Percentiles rank a stretch among this genome's conserved stretches.
phyloP scores from a whole-genome alignment of 78 protist species.

The Ministeria vibrans region DNA sequence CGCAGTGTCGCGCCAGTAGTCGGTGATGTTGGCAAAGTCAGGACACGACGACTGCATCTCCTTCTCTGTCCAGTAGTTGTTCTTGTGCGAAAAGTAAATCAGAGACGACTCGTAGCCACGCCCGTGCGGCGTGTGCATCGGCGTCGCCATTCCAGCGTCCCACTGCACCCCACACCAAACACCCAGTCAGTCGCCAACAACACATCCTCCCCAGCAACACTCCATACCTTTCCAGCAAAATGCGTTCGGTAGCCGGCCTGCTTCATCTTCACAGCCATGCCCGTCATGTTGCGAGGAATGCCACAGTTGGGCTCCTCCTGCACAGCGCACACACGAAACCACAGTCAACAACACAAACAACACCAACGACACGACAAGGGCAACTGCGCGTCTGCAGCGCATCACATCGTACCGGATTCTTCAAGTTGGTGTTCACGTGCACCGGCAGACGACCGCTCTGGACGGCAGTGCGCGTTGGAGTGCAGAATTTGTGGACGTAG shows the following conservation, averaged over 20 bases:
- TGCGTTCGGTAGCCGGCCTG: conserved; percentile 28
- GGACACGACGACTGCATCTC: too few relatives aligned
- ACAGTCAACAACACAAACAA: too few relatives aligned
- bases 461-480: conserved; percentile 22
- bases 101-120: conserved; percentile 41
- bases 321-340: too few relatives aligned
- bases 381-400: too few relatives aligned
- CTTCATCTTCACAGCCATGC: conserved; percentile 1
- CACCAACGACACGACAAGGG: too few relatives aligned
- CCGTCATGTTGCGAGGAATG: conserved; percentile 37
- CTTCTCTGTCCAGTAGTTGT: too few relatives aligned
- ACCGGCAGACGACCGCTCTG: conserved; percentile 36
- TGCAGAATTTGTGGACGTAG: conserved; percentile 27
- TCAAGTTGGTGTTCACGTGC: conserved; percentile 6
- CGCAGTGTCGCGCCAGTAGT: too few relatives aligned
- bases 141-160: conserved; percentile 42
- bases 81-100: conserved; percentile 16
- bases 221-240: conserved; percentile 20
- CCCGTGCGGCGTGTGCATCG: conserved; percentile 30
- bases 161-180: conserved; percentile 8
- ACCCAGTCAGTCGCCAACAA: background rate
- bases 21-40: too few relatives aligned
- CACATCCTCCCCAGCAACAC: background rate
- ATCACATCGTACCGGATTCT: background rate
- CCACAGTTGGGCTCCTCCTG: background rate